These are phyloP conservation scores for Xylariaceae sp. DNA, from an alignment of 2,329 filamentous ascomycete genomes.

Conservation along the genomic window DNA sequence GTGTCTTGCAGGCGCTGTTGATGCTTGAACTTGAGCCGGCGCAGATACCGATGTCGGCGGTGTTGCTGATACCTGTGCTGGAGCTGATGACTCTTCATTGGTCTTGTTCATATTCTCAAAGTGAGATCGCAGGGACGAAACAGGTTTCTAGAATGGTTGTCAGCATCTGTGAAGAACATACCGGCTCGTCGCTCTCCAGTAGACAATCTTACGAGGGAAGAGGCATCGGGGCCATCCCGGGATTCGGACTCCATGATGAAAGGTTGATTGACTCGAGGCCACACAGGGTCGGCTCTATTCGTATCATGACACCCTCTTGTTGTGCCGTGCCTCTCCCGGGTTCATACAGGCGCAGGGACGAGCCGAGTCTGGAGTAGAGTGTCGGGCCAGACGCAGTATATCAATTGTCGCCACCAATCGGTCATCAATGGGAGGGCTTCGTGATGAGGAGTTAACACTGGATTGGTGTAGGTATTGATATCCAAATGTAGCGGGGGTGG, in stretches of 20 bases:
- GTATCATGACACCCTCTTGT: constrained; percentile 23
- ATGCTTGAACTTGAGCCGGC: constrained; percentile 19
- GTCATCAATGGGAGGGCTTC: background rate
- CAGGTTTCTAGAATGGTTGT: constrained; percentile 56
- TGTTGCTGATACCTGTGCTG: constrained; percentile 2
- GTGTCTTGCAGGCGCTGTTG: constrained; percentile 25
- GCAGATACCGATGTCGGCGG: background rate
- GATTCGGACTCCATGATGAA: constrained; percentile 39
- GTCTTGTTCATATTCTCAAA: constrained; percentile 69
- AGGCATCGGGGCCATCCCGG: constrained; percentile 64
- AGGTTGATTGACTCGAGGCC: constrained; percentile 24
- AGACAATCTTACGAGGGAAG: constrained; percentile 60
- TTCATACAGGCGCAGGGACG: constrained; percentile 16
- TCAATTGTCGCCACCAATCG: background rate
- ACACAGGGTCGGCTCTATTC: constrained; percentile 19
- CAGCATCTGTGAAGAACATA: constrained; percentile 23
- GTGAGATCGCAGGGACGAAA: constrained; percentile 73
- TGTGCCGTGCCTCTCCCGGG: constrained; percentile 4
- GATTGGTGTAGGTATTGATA: background rate
- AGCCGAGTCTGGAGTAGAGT: background rate
- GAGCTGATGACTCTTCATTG: constrained; percentile 35
- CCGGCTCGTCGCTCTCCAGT: background rate
- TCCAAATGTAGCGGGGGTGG: constrained; percentile 8
- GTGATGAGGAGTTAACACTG: background rate
- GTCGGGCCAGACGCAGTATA: background rate